These are phyloP conservation scores for Neolentinus lepideus DNA, from an alignment of 1,284 basidiomycete genomes.

Conservation along the genomic window DNA sequence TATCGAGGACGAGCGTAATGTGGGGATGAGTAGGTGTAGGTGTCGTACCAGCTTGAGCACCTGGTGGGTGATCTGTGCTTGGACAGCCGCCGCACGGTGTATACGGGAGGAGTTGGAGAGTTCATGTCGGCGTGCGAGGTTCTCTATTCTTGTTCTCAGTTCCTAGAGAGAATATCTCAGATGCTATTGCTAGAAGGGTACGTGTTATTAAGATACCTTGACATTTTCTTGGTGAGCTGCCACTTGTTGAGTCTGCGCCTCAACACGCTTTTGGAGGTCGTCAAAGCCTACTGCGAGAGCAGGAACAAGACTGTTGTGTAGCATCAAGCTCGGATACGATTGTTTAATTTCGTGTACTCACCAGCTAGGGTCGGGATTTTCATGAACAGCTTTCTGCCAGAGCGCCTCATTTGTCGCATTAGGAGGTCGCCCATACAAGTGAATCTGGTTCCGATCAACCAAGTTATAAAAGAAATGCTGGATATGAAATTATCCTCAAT, in stretches of 20 bases:
- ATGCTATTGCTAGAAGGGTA: background rate
- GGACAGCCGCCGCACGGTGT: conserved; percentile 55
- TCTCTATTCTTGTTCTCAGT: conserved; percentile 56
- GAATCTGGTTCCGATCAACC: conserved; percentile 68
- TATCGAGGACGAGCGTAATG: conserved; percentile 70
- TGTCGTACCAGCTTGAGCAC: conserved; percentile 70
- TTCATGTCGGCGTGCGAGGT: conserved; percentile 60
- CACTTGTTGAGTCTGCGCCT: conserved; percentile 70
- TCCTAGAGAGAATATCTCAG: conserved; percentile 32
- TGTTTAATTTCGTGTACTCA: conserved; percentile 26
- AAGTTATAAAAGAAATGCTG: conserved; percentile 87
- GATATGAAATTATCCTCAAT: background rate
- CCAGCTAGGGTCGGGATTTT: conserved; percentile 81
- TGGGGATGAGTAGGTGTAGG: conserved; percentile 74
- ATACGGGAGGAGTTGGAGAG: conserved; percentile 68
- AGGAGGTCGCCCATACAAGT: conserved; percentile 65
- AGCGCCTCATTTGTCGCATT: conserved; percentile 69
- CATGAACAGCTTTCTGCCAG: conserved; percentile 76
- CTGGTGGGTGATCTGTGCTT: conserved; percentile 71
- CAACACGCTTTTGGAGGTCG: conserved; percentile 74
- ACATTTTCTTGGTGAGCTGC: conserved; percentile 53
- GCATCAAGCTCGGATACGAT: background rate
- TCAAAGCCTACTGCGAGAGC: conserved; percentile 80
- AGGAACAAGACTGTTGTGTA: conserved; percentile 61
- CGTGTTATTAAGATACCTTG: background rate